These are phyloP conservation scores for Penicillium sp. DNA, from an alignment of 2,329 filamentous ascomycete species.

Conservation along the genomic window DNA sequence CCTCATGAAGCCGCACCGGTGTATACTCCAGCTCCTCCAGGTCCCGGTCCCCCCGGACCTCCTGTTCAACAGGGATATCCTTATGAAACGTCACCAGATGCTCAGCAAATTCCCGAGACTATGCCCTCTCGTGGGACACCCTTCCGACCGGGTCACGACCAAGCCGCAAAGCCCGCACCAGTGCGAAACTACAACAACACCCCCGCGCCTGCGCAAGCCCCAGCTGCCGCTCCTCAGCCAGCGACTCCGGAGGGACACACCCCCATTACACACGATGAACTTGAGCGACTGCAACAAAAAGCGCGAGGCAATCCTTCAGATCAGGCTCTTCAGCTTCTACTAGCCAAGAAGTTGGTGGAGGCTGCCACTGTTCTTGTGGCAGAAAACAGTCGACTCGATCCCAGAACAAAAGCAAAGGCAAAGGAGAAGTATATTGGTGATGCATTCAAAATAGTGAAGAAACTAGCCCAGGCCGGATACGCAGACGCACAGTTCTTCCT, in stretches of 20 bases:
- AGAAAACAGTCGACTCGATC: slow-evolving; percentile 70
- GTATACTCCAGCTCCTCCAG: neutral
- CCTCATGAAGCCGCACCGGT: neutral
- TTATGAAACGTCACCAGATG: slow-evolving; percentile 22
- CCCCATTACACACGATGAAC: slow-evolving; percentile 74
- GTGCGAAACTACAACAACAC: slow-evolving; percentile 54
- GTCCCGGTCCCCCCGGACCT: neutral
- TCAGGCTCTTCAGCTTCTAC: slow-evolving; percentile 66
- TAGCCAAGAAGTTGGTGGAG: slow-evolving; percentile 84
- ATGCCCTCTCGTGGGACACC: slow-evolving; percentile 58
- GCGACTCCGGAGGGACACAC: slow-evolving; percentile 19
- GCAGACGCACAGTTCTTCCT: slow-evolving; percentile 90
- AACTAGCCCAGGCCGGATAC: slow-evolving; percentile 72
- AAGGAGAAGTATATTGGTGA: slow-evolving; percentile 84
- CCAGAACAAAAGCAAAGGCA: slow-evolving; percentile 61
- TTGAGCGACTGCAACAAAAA: slow-evolving; percentile 70
- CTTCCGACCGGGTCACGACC: slow-evolving; percentile 53
- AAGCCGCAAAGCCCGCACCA: slow-evolving; percentile 50
- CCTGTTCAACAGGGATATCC: slow-evolving; percentile 23
- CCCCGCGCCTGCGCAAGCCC: slow-evolving; percentile 38
- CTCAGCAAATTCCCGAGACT: slow-evolving; percentile 53
- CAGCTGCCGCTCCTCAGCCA: slow-evolving; percentile 16
- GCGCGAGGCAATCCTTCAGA: slow-evolving; percentile 74
- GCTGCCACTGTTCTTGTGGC: slow-evolving; percentile 78
- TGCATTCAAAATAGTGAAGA: slow-evolving; percentile 88